A percentile compares a stretch with the other conserved stretches of the same genome.
phyloP scores from a whole-genome alignment of 2,329 filamentous ascomycete genomes.

The Tolypocladium tundrense region DNA sequence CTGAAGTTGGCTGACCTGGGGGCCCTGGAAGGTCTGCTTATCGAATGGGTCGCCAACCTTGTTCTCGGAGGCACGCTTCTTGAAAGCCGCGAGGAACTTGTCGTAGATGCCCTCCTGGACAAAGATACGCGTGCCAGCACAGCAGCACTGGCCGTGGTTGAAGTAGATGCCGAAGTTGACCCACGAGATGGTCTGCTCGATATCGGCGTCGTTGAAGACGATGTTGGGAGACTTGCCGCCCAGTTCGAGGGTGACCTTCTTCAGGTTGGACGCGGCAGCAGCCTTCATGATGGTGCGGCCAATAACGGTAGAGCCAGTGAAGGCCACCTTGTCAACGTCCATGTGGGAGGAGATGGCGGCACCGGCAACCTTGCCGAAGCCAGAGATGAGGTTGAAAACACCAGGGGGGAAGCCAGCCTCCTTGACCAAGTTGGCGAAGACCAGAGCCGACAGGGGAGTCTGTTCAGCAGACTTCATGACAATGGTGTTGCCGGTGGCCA shows the following conservation, averaged over 20 bases:
- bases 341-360: conserved; percentile 67
- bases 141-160: conserved; percentile 58
- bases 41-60: conserved; percentile 76
- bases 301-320: conserved; percentile 67
- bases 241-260: conserved; percentile 73
- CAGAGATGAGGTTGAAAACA: conserved; percentile 68
- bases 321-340: conserved; percentile 75
- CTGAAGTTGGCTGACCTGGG: conserved; percentile 76
- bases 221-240: conserved; percentile 77
- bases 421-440: conserved; percentile 55
- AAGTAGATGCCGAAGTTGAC: conserved; percentile 62
- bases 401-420: conserved; percentile 71
- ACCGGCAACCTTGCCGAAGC: conserved; percentile 69
- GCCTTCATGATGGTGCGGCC: conserved; percentile 74
- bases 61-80: conserved; percentile 63
- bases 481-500: conserved; percentile 62
- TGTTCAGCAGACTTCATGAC: conserved; percentile 70
- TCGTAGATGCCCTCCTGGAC: conserved; percentile 83
- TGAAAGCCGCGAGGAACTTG: conserved; percentile 74
- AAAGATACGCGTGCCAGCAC: conserved; percentile 73
- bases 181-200: conserved; percentile 68
- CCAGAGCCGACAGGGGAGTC: conserved; percentile 60
- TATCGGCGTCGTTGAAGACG: conserved; percentile 67
- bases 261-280: conserved; percentile 65
- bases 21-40: conserved; percentile 74